A percentile compares a stretch with the other conserved stretches of the same genome.
These are phyloP conservation scores for Zygosaccharomyces bailii DNA, from an alignment of 805 yeast species.

Conservation along the genomic window DNA sequence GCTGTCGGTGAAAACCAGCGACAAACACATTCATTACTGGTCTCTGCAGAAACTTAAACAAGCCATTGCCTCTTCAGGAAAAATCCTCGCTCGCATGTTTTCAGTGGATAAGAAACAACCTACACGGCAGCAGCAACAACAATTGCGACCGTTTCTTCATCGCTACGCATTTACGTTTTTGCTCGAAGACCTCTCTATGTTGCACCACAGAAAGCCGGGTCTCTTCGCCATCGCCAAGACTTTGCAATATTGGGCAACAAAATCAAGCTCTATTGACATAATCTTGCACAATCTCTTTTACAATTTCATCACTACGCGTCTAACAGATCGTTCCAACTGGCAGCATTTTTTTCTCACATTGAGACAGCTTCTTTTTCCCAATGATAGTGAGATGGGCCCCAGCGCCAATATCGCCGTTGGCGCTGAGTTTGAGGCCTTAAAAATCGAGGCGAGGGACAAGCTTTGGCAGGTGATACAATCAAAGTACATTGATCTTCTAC, in stretches of 20 bases:
- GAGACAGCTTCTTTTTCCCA: slow-evolving; percentile 45
- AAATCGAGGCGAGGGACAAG: slow-evolving; percentile 27
- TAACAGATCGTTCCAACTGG: slow-evolving; percentile 1
- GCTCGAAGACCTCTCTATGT: slow-evolving; percentile 16
- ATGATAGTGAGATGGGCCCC: slow-evolving; percentile 50
- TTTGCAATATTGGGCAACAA: slow-evolving; percentile 16
- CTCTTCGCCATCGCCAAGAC: slow-evolving; percentile 31
- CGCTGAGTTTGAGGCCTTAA: slow-evolving; percentile 37
- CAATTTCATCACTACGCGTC: slow-evolving; percentile 7
- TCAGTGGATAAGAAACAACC: slow-evolving; percentile 1
- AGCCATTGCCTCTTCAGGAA: slow-evolving; percentile 1
- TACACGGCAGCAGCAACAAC: slow-evolving; percentile 1
- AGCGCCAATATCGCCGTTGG: slow-evolving; percentile 42
- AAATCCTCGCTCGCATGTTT: slow-evolving; percentile 5
- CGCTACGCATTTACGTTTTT: slow-evolving; percentile 23
- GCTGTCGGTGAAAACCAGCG: slow-evolving; percentile 1
- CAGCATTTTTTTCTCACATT: slow-evolving; percentile 13
- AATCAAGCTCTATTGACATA: slow-evolving; percentile 11
- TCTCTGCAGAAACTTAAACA: slow-evolving; percentile 1
- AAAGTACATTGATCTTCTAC: slow-evolving; percentile 16
- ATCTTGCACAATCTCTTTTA: slow-evolving; percentile 11
- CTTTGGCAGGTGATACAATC: slow-evolving; percentile 25
- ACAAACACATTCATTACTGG: not conserved
- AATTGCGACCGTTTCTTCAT: slow-evolving; percentile 11
- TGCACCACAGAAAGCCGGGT: slow-evolving; percentile 33